phyloP scores from a whole-genome alignment of 192 early-diverging fungal species.

The Entomortierella lignicola region DNA sequence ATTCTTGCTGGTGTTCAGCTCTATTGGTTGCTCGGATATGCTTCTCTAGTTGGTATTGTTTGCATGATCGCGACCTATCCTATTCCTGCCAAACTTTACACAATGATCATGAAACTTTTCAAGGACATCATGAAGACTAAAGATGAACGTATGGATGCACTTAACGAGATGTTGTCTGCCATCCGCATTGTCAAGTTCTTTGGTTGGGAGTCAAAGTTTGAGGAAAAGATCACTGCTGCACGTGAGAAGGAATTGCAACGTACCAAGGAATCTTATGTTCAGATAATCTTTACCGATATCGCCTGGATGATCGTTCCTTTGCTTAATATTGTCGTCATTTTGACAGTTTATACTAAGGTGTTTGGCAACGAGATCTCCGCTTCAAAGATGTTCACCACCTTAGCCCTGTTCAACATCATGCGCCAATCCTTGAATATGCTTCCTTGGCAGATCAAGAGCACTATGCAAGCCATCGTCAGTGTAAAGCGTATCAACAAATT shows the following conservation, averaged over 20 bases:
- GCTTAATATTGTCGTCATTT: conserved; percentile 68
- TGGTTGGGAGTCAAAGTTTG: conserved; percentile 85
- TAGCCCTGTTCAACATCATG: conserved; percentile 80
- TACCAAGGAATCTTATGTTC: conserved; percentile 61
- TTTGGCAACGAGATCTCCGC: conserved; percentile 70
- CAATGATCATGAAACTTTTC: conserved; percentile 61
- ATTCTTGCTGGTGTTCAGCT: conserved; percentile 76
- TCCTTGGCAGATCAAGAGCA: conserved; percentile 67
- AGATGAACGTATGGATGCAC: conserved; percentile 84
- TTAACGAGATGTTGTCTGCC: conserved; percentile 82
- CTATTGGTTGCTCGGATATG: conserved; percentile 80
- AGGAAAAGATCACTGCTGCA: conserved; percentile 70
- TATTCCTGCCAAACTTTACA: conserved; percentile 61
- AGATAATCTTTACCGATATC: conserved; percentile 68
- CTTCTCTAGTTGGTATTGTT: conserved; percentile 83
- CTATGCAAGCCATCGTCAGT: conserved; percentile 72
- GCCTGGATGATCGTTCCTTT: conserved; percentile 71
- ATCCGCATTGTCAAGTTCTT: conserved; percentile 96
- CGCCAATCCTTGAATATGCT: conserved; percentile 72
- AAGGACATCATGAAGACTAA: conserved; percentile 67
- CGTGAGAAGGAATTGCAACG: conserved; percentile 74
- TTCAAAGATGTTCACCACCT: conserved; percentile 74
- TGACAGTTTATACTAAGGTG: conserved; percentile 69
- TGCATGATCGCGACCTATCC: conserved; percentile 76
- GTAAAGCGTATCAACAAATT: conserved; percentile 79